Evolutionary conservation across 805 yeast species (phyloP).

Genomic region (Kodamaea laetipori): DNA sequence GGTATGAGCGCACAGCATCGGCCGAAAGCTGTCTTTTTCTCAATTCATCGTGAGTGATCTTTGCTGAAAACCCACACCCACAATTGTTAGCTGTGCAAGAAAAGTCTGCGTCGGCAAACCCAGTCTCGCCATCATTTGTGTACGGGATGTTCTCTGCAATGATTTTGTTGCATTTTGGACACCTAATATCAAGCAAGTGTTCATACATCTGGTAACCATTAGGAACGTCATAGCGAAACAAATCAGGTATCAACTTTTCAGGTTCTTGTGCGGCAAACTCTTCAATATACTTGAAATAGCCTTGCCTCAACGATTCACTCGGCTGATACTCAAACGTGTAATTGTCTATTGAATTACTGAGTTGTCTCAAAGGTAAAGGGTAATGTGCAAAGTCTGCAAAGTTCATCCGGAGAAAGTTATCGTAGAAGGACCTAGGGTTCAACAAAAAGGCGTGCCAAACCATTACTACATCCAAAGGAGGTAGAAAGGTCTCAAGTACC

Average conservation of each 20-base stretch:
- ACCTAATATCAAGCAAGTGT: slow-evolving; percentile 14
- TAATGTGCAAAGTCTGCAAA: slow-evolving; percentile 18
- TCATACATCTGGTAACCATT: slow-evolving; percentile 6
- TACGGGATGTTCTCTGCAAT: slow-evolving; percentile 15
- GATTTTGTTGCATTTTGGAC: slow-evolving; percentile 18
- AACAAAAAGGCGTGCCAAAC: slow-evolving; percentile 28
- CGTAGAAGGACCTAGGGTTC: slow-evolving; percentile 22
- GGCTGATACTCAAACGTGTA: slow-evolving; percentile 18
- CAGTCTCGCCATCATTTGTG: slow-evolving; percentile 14
- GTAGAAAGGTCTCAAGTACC: slow-evolving; percentile 11
- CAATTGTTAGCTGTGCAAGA: not conserved
- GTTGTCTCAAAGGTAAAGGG: slow-evolving; percentile 23
- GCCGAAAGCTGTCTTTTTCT: slow-evolving; percentile 22
- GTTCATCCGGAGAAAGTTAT: slow-evolving; percentile 19
- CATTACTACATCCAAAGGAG: slow-evolving; percentile 28
- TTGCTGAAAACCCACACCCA: not conserved
- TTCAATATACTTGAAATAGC: slow-evolving; percentile 8
- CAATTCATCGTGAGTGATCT: slow-evolving; percentile 24
- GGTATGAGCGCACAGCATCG: slow-evolving; percentile 10
- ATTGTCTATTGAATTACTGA: slow-evolving; percentile 16
- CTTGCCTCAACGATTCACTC: not conserved
- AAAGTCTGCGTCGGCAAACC: slow-evolving; percentile 21
- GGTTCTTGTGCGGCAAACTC: not conserved
- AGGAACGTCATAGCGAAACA: not conserved
- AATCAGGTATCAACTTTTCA: not conserved